Conservation (phyloP, 2,329 filamentous ascomycete genomes). For the Cladosporium austrohemisphaericum region DNA sequence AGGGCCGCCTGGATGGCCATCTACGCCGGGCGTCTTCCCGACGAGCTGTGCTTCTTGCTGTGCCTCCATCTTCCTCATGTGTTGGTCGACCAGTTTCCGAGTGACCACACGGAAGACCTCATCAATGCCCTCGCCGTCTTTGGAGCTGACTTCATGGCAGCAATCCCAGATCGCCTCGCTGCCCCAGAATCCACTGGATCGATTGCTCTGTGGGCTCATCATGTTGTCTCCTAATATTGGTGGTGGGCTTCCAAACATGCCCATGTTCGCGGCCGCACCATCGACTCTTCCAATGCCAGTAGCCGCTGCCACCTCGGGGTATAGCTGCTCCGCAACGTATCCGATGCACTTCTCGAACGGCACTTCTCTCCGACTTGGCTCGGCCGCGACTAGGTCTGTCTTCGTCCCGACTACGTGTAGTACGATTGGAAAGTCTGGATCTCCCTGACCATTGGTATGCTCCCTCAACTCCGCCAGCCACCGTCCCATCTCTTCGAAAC, state of each 20-base stretch:
- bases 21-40: slow-evolving; percentile 44
- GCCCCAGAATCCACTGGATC: slow-evolving; percentile 77
- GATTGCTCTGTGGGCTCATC: slow-evolving; percentile 41
- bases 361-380: slow-evolving; percentile 74
- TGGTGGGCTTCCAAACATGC: slow-evolving; percentile 4
- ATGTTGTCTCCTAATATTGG: slow-evolving; percentile 3
- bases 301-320: slow-evolving; percentile 51
- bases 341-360: slow-evolving; percentile 94
- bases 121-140: slow-evolving; percentile 91
- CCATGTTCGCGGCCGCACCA: slow-evolving; percentile 8
- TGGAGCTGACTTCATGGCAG: slow-evolving; percentile 93
- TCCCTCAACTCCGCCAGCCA: slow-evolving; percentile 83
- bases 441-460: slow-evolving; percentile 21
- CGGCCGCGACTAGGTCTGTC: slow-evolving; percentile 81
- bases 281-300: slow-evolving; percentile 15
- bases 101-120: slow-evolving; percentile 92
- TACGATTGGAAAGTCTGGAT: slow-evolving; percentile 62
- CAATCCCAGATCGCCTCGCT: slow-evolving; percentile 88
- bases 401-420: slow-evolving; percentile 95
- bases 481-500: slow-evolving; percentile 86
- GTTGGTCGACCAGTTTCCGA: slow-evolving; percentile 75
- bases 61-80: slow-evolving; percentile 52
- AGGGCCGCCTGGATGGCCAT: slow-evolving; percentile 30
- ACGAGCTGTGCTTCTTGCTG: slow-evolving; percentile 34
- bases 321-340: slow-evolving; percentile 89